phyloP scores from a whole-genome alignment of 495 filamentous ascomycete species.

The Xylaria intraflava region DNA sequence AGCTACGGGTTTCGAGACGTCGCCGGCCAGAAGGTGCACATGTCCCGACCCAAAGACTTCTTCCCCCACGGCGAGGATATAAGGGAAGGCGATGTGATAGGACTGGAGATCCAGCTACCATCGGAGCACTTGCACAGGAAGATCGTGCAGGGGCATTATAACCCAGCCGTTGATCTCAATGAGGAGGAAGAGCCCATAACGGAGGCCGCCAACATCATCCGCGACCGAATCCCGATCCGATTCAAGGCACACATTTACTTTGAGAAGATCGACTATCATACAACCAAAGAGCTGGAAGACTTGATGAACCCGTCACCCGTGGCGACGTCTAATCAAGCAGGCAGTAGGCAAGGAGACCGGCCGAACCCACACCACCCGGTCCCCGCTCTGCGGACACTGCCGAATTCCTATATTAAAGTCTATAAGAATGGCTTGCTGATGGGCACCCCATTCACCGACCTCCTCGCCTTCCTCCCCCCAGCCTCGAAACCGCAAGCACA shows the following conservation, averaged over 20 bases:
- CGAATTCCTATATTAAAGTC: conserved; percentile 75
- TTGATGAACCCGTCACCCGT: conserved; percentile 67
- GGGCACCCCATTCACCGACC: conserved; percentile 80
- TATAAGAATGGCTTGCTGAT: conserved; percentile 87
- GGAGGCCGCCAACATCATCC: conserved; percentile 66
- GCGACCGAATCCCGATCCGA: conserved; percentile 88
- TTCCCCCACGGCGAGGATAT: conserved; percentile 66
- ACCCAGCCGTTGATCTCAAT: conserved; percentile 65
- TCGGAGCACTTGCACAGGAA: conserved; percentile 77
- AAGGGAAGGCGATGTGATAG: conserved; percentile 86
- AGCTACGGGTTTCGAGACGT: conserved; percentile 91
- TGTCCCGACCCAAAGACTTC: conserved; percentile 85
- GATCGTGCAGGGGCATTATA: conserved; percentile 79
- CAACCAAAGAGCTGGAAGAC: conserved; percentile 83
- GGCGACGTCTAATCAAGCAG: conserved; percentile 32
- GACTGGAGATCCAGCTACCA: conserved; percentile 85
- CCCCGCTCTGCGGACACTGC: conserved; percentile 71
- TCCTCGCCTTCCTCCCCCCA: conserved; percentile 87
- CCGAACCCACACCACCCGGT: conserved; percentile 67
- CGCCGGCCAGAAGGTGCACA: conserved; percentile 83
- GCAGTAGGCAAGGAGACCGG: conserved; percentile 36
- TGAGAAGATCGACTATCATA: conserved; percentile 87
- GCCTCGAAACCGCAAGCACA: conserved; percentile 72
- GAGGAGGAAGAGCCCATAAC: conserved; percentile 49
- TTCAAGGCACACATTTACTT: conserved; percentile 92